These are phyloP conservation scores for Phialophora verrucosa DNA, from an alignment of 2,329 filamentous ascomycete genomes.

Conservation along the genomic window DNA sequence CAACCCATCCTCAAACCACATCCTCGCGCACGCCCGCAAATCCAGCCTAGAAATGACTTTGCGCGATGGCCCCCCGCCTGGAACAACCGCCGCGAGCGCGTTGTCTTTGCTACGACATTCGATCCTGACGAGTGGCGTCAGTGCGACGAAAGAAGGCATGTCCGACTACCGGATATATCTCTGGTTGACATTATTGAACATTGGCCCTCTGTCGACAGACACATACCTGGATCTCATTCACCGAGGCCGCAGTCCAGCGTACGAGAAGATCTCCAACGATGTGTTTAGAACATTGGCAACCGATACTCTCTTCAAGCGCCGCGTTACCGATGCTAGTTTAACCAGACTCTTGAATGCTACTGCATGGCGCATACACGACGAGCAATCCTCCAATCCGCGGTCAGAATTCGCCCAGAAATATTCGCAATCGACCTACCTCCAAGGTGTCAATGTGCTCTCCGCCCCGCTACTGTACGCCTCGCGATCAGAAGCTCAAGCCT, in stretches of 20 bases:
- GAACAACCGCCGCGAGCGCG: slow-evolving; percentile 57
- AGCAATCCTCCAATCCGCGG: slow-evolving; percentile 62
- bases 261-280: slow-evolving; percentile 97
- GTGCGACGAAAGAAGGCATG: slow-evolving; percentile 63
- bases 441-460: slow-evolving; percentile 98
- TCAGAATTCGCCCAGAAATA: slow-evolving; percentile 46
- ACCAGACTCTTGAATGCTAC: slow-evolving; percentile 94
- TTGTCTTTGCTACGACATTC: slow-evolving; percentile 56
- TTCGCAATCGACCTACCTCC: slow-evolving; percentile 68
- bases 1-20: slow-evolving; percentile 50
- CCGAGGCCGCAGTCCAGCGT: slow-evolving; percentile 89
- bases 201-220: slow-evolving; percentile 82
- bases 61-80: slow-evolving; percentile 77
- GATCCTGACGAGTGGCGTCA: slow-evolving; percentile 56
- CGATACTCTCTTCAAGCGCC: slow-evolving; percentile 93
- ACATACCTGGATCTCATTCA: slow-evolving; percentile 89
- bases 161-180: slow-evolving; percentile 92
- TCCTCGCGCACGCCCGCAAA: slow-evolving; percentile 52
- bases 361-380: slow-evolving; percentile 90
- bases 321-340: slow-evolving; percentile 92
- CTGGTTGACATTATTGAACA: slow-evolving; percentile 92
- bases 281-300: slow-evolving; percentile 96
- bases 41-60: slow-evolving; percentile 73
- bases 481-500: slow-evolving; percentile 92
- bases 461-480: slow-evolving; percentile 95